These are phyloP conservation scores for Leccinum aurantiacum DNA, from an alignment of 768 basidiomycete species.

Conservation along the genomic window DNA sequence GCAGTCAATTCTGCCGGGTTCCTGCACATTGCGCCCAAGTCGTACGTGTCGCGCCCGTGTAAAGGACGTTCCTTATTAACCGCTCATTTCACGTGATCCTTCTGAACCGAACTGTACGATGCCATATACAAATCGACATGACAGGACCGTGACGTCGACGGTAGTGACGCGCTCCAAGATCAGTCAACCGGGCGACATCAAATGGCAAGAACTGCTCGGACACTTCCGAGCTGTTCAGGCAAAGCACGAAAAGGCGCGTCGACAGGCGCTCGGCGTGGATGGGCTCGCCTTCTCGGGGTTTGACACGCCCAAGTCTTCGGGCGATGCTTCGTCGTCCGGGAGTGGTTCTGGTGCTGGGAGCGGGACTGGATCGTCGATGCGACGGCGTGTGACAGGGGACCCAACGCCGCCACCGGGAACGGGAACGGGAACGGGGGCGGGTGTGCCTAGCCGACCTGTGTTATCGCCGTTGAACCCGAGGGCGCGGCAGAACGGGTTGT, in stretches of 20 bases:
- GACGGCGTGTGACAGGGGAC: slow-evolving; percentile 62
- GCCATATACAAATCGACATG: not conserved
- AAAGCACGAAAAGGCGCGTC: slow-evolving; percentile 88
- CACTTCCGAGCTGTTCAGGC: slow-evolving; percentile 91
- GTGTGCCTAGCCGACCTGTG: no score
- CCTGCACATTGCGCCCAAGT: slow-evolving; percentile 83
- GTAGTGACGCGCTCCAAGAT: slow-evolving; percentile 70
- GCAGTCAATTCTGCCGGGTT: slow-evolving; percentile 96
- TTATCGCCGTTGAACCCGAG: slow-evolving; percentile 72
- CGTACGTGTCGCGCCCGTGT: slow-evolving; percentile 46
- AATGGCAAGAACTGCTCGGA: slow-evolving; percentile 91
- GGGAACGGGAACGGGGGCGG: slow-evolving; percentile 1
- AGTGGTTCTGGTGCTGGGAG: not conserved
- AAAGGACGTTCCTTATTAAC: not conserved
- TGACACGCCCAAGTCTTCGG: slow-evolving; percentile 33
- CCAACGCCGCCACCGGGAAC: slow-evolving; percentile 27
- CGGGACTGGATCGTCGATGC: slow-evolving; percentile 44
- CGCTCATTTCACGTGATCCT: slow-evolving; percentile 12
- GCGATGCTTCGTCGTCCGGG: slow-evolving; percentile 20
- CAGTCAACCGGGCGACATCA: slow-evolving; percentile 79
- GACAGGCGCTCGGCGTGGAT: slow-evolving; percentile 73
- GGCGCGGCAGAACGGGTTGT: slow-evolving; percentile 50
- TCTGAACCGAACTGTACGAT: not conserved
- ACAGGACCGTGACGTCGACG: slow-evolving; percentile 28
- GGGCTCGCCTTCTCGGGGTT: slow-evolving; percentile 46